phyloP scores from a whole-genome alignment of 345 rosid genomes.

The Crucihimalaya himalaica region DNA sequence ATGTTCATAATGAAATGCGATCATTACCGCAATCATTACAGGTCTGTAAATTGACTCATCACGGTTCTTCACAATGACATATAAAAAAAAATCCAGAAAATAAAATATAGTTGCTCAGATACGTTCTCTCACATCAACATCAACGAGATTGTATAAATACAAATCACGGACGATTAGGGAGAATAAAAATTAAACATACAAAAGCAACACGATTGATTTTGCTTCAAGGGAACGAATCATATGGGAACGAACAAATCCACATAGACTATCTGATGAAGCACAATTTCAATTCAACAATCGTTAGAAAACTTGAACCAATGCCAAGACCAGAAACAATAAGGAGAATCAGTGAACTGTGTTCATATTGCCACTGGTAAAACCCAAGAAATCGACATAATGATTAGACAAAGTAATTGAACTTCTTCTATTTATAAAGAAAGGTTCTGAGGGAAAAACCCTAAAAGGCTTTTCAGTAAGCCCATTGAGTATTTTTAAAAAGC shows the following conservation, averaged over 20 bases:
- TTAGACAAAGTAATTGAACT: background rate
- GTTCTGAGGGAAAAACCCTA: slow-evolving; percentile 8
- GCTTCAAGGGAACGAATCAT: slow-evolving; percentile 92
- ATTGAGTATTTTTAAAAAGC: background rate
- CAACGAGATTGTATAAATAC: background rate
- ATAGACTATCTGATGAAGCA: slow-evolving; percentile 83
- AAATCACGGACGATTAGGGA: background rate
- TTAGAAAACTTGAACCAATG: background rate
- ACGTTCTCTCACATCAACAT: slow-evolving; percentile 34
- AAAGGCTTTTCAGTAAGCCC: slow-evolving; percentile 10
- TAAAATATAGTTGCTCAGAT: slow-evolving; percentile 46
- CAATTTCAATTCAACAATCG: background rate
- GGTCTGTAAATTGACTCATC: slow-evolving; percentile 86
- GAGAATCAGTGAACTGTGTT: background rate
- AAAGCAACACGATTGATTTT: slow-evolving; percentile 56
- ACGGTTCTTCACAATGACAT: slow-evolving; percentile 38
- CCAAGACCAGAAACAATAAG: no score
- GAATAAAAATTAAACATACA: background rate
- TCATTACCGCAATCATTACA: slow-evolving; percentile 92
- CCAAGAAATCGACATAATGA: background rate
- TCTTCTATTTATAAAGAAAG: slow-evolving; percentile 12
- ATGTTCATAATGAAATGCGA: slow-evolving; percentile 77
- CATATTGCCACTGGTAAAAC: background rate
- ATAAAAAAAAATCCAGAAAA: background rate
- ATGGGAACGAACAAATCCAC: slow-evolving; percentile 63